Percentiles rank a stretch among this genome's conserved stretches.
phyloP scores from a whole-genome alignment of 2,329 filamentous ascomycete species.

The Phyllosticta citribraziliensis region DNA sequence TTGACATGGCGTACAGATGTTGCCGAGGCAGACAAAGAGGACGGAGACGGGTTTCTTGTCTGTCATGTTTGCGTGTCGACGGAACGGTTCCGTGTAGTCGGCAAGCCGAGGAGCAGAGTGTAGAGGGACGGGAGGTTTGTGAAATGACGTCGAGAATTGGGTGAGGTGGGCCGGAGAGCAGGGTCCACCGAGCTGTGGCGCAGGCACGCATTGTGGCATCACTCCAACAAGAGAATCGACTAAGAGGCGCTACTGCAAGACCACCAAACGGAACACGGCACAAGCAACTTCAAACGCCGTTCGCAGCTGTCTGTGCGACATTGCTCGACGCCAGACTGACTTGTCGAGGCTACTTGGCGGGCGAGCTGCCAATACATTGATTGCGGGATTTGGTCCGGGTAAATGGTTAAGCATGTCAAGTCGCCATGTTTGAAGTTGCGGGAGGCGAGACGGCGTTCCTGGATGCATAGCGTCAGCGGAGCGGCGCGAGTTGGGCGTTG shows the following conservation, averaged over 20 bases:
- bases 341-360: too few species aligned
- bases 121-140: neutral
- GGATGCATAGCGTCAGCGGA: neutral
- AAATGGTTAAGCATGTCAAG: neutral
- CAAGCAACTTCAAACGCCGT: neutral
- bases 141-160: neutral
- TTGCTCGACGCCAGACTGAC: neutral
- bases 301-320: neutral
- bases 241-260: neutral
- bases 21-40: conserved; percentile 92
- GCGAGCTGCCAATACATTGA: too few species aligned
- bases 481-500: too few species aligned
- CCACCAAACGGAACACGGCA: neutral
- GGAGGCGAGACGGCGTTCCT: neutral
- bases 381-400: neutral
- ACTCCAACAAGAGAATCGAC: neutral
- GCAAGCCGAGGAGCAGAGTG: neutral
- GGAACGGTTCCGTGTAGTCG: too few species aligned
- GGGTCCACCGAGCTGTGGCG: neutral
- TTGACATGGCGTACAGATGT: conserved; percentile 58
- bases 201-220: neutral
- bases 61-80: too few species aligned
- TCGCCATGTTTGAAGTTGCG: neutral
- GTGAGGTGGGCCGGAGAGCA: too few species aligned
- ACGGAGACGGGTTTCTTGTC: conserved; percentile 29